phyloP scores from a whole-genome alignment of 345 rosid genomes.

The Acer yangbiense region DNA sequence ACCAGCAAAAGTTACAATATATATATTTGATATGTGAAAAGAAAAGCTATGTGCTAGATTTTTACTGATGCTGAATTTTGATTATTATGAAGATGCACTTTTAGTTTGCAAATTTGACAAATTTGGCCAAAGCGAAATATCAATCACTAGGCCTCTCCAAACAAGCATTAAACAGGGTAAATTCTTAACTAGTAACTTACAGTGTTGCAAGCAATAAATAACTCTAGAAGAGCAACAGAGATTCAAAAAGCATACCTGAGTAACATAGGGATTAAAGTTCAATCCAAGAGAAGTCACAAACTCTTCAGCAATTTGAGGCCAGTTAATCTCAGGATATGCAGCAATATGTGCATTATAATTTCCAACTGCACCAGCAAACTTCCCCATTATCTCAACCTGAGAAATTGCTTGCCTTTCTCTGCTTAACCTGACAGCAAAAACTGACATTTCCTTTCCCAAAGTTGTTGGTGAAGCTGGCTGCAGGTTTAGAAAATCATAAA shows the following conservation, averaged over 20 bases:
- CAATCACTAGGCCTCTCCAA: background rate
- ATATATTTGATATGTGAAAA: background rate
- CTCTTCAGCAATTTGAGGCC: constrained; percentile 79
- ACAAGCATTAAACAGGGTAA: background rate
- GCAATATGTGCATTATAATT: constrained; percentile 88
- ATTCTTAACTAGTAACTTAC: background rate
- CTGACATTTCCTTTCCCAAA: constrained; percentile 94
- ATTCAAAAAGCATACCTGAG: constrained; percentile 56
- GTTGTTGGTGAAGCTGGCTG: constrained; percentile 98
- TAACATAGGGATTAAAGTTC: constrained; percentile 84
- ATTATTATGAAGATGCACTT: background rate
- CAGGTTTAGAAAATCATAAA: constrained; percentile 11
- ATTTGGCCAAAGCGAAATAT: background rate
- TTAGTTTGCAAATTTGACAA: background rate
- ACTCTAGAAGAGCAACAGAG: background rate
- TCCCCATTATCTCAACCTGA: constrained; percentile 78
- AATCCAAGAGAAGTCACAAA: constrained; percentile 87
- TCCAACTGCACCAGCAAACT: constrained; percentile 98
- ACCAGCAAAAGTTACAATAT: background rate
- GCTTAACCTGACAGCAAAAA: constrained; percentile 81
- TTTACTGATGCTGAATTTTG: background rate
- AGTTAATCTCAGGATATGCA: constrained; percentile 72
- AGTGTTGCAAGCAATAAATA: background rate
- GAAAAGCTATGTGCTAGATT: background rate
- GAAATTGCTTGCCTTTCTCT: constrained; percentile 72